phyloP scores from a whole-genome alignment of 208 protist species.

The Leishmania braziliensis region DNA sequence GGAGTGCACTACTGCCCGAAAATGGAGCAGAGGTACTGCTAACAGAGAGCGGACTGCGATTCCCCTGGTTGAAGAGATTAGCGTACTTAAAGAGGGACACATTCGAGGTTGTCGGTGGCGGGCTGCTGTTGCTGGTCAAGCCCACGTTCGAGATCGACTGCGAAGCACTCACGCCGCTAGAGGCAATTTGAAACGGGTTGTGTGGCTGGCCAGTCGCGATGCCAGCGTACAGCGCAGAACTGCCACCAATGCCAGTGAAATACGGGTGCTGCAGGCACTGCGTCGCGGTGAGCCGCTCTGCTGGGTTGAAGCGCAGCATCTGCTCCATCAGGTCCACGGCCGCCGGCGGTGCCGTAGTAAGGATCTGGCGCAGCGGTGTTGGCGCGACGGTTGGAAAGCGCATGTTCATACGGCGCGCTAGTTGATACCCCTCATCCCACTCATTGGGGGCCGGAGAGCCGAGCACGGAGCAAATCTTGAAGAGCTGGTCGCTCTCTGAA shows the following conservation, averaged over 20 bases:
- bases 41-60: conserved; percentile 49
- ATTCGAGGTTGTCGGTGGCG: conserved; percentile 39
- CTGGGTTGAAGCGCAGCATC: conserved; percentile 95
- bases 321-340: conserved; percentile 96
- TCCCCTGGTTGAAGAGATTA: conserved; percentile 63
- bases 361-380: conserved; percentile 88
- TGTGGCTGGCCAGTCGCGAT: conserved; percentile 87
- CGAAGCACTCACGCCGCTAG: conserved; percentile 21
- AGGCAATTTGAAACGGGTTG: conserved; percentile 86
- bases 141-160: conserved; percentile 36
- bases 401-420: conserved; percentile 92
- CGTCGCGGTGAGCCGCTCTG: conserved; percentile 93
- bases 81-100: conserved; percentile 59
- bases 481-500: conserved; percentile 95
- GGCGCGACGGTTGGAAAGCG: conserved; percentile 93
- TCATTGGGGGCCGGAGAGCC: conserved; percentile 76
- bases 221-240: conserved; percentile 77
- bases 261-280: conserved; percentile 96
- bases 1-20: conserved; percentile 26
- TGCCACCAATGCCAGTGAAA: conserved; percentile 87
- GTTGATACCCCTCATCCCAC: conserved; percentile 94
- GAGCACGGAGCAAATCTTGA: conserved; percentile 96
- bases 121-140: conserved; percentile 50
- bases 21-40: conserved; percentile 24
- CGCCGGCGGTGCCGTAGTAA: conserved; percentile 89